Percentiles rank a stretch among this genome's conserved stretches.
Conservation (phyloP, 1,284 basidiomycete genomes). For the Rhodotorula sp. region DNA sequence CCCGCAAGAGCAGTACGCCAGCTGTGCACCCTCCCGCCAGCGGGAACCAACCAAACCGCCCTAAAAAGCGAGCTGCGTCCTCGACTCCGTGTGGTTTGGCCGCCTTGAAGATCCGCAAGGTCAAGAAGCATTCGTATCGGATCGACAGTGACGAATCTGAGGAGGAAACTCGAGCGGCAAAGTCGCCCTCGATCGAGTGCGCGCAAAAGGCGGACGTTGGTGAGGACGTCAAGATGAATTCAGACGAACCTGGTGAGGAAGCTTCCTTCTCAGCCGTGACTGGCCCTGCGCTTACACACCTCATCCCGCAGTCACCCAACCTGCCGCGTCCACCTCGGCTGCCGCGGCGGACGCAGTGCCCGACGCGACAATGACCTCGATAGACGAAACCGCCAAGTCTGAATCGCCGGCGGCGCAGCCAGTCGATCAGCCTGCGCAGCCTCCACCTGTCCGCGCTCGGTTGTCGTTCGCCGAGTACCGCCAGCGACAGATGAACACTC, state of each 20-base stretch:
- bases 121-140: conserved; percentile 7
- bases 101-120: conserved; percentile 22
- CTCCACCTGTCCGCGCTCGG: conserved; percentile 24
- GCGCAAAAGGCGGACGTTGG: background rate
- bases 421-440: conserved; percentile 9
- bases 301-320: too few species aligned
- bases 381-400: background rate
- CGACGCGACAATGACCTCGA: too few species aligned
- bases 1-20: too few species aligned
- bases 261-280: too few species aligned
- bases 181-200: background rate
- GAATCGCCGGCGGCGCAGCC: background rate
- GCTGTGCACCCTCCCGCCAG: too few species aligned
- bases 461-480: conserved; percentile 43
- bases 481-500: conserved; percentile 21
- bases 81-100: background rate
- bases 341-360: background rate
- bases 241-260: too few species aligned
- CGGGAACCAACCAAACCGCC: conserved; percentile 5
- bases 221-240: background rate
- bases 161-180: background rate
- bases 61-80: conserved; percentile 13
- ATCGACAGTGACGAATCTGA: conserved; percentile 9
- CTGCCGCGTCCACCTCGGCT: too few species aligned
- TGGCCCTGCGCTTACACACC: too few species aligned